A percentile compares a stretch with the other conserved stretches of the same genome.
These are phyloP conservation scores for Pichia scutulata DNA, from an alignment of 805 yeast species.

Conservation along the genomic window DNA sequence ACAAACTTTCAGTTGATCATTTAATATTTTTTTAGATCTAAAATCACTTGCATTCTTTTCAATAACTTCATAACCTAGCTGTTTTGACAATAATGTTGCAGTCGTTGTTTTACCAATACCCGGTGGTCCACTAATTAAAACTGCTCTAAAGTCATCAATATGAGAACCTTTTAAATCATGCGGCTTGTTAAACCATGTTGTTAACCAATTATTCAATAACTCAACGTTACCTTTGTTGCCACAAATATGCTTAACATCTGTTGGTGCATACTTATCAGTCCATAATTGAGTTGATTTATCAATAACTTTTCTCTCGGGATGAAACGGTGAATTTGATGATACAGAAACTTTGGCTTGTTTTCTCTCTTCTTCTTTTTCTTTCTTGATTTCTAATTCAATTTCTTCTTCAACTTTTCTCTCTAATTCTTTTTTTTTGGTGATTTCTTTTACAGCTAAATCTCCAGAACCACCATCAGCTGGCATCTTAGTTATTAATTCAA, in stretches of 20 bases:
- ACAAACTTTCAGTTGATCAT: conserved; percentile 59
- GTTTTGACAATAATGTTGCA: conserved; percentile 65
- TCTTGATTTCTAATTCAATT: conserved; percentile 30
- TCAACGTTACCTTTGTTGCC: conserved; percentile 79
- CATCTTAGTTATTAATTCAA: conserved; percentile 65
- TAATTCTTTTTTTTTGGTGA: conserved; percentile 61
- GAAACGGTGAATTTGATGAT: background rate
- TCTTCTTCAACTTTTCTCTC: conserved; percentile 46
- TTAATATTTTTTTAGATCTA: conserved; percentile 72
- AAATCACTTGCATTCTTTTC: conserved; percentile 88
- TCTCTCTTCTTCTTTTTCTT: conserved; percentile 15
- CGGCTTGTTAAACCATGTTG: conserved; percentile 59
- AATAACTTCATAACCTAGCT: conserved; percentile 62
- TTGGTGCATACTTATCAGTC: conserved; percentile 93
- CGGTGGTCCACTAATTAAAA: conserved; percentile 80
- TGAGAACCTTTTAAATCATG: conserved; percentile 50
- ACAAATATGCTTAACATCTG: conserved; percentile 65
- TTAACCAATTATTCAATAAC: conserved; percentile 66
- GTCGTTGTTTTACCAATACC: conserved; percentile 83
- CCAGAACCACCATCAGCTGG: conserved; percentile 91
- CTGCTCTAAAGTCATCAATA: conserved; percentile 68
- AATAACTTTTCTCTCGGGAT: conserved; percentile 24
- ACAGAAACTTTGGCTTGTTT: conserved; percentile 13
- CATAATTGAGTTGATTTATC: conserved; percentile 46
- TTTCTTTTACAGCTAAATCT: conserved; percentile 66